Evolutionary conservation across 257 asterid species (phyloP).

Genomic region (Solanum sitiens): DNA sequence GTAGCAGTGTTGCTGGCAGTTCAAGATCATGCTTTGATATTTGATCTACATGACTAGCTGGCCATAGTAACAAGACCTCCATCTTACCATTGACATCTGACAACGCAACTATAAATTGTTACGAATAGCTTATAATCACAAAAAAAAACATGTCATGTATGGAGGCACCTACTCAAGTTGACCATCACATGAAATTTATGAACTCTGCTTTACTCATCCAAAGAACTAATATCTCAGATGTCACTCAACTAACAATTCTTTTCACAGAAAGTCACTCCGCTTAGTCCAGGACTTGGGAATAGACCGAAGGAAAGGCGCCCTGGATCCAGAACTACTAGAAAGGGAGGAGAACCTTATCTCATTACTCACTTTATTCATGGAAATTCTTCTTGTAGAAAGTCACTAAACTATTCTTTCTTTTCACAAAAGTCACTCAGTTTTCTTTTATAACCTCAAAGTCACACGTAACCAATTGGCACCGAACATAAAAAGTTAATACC

Average conservation of each 20-base stretch:
- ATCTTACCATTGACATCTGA: not conserved
- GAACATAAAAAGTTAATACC: too few relatives aligned
- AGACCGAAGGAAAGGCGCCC: too few relatives aligned
- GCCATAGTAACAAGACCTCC: not conserved
- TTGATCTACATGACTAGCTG: not conserved
- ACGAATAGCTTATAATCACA: not conserved
- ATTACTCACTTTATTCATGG: too few relatives aligned
- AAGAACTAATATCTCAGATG: not conserved
- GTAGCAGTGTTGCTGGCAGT: not conserved
- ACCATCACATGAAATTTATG: not conserved
- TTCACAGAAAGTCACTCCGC: not conserved
- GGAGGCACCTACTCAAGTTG: not conserved
- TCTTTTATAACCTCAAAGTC: too few relatives aligned
- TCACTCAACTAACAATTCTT: not conserved
- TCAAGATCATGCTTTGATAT: not conserved
- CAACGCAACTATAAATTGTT: not conserved
- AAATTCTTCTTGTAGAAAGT: too few relatives aligned
- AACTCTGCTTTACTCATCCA: not conserved
- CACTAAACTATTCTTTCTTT: too few relatives aligned
- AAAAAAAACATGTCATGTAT: not conserved
- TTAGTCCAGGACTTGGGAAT: too few relatives aligned
- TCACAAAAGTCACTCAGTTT: too few relatives aligned
- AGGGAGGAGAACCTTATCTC: too few relatives aligned
- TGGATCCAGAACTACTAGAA: too few relatives aligned
- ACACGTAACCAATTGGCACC: not conserved